Conservation (phyloP, 176 grass and related monocot species). For the Lolium rigidum region DNA sequence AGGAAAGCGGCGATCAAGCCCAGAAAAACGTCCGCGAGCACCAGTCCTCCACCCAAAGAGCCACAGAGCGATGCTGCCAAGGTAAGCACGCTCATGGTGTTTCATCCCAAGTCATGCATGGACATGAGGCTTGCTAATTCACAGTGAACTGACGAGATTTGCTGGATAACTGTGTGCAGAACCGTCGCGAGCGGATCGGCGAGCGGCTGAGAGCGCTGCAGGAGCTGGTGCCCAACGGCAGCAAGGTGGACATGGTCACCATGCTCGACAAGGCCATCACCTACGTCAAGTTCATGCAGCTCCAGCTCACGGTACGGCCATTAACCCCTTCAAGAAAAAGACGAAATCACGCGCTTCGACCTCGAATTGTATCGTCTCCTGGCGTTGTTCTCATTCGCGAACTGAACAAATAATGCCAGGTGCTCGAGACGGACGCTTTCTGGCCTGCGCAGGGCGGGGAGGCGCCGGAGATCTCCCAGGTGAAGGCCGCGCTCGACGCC, state of each 20-base stretch:
- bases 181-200: constrained; percentile 64
- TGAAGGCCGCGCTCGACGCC: constrained; percentile 66
- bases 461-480: constrained; percentile 57
- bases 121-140: not conserved
- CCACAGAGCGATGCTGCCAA: constrained; percentile 19
- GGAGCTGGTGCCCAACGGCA: constrained; percentile 72
- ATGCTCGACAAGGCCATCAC: constrained; percentile 81
- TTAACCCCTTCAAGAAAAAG: not conserved
- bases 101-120: not conserved
- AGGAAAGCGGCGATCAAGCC: not conserved
- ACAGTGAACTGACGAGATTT: not conserved
- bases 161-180: constrained; percentile 3
- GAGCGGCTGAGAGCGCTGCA: constrained; percentile 71
- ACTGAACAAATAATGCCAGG: constrained; percentile 8
- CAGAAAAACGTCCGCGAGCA: not conserved
- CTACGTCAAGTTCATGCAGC: constrained; percentile 80
- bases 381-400: not conserved
- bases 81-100: not conserved
- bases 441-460: constrained; percentile 62
- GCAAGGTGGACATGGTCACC: constrained; percentile 67
- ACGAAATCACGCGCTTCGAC: too few species aligned
- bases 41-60: not conserved
- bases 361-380: too few species aligned
- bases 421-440: constrained; percentile 77
- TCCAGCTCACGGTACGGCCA: constrained; percentile 59